Evolutionary conservation across 176 grass and related monocot species (phyloP).

Genomic region (Chloris gayana): DNA sequence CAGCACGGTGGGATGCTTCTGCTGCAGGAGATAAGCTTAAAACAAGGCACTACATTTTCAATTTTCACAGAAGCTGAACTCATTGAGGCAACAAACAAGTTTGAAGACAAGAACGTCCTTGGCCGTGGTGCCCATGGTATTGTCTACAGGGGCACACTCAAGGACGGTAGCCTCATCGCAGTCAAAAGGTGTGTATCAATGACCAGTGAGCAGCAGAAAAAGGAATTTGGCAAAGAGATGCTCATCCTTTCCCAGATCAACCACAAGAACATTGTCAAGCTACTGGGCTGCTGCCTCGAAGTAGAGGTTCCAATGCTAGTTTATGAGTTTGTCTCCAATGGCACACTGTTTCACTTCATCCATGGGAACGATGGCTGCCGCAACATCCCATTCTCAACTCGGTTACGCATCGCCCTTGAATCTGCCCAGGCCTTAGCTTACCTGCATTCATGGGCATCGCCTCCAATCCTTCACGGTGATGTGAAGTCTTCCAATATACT

Average conservation of each 20-base stretch:
- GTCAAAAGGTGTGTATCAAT: slow-evolving; percentile 41
- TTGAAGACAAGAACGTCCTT: slow-evolving; percentile 34
- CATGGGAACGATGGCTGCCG: background rate
- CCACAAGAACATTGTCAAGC: slow-evolving; percentile 42
- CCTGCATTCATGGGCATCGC: slow-evolving; percentile 39
- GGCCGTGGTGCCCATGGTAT: slow-evolving; percentile 20
- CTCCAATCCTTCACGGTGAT: slow-evolving; percentile 46
- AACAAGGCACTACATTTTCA: slow-evolving; percentile 19
- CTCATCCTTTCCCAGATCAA: slow-evolving; percentile 42
- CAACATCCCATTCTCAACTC: background rate
- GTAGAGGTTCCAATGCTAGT: slow-evolving; percentile 50
- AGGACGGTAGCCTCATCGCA: background rate
- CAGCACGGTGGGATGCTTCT: slow-evolving; percentile 40
- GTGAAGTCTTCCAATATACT: slow-evolving; percentile 50
- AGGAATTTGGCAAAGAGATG: slow-evolving; percentile 45
- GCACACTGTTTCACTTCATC: slow-evolving; percentile 43
- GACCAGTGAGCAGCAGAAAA: slow-evolving; percentile 17
- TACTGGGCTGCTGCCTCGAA: slow-evolving; percentile 46
- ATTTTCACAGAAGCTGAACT: slow-evolving; percentile 42
- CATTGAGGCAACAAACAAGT: slow-evolving; percentile 40
- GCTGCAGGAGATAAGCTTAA: slow-evolving; percentile 28
- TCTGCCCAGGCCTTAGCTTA: slow-evolving; percentile 44
- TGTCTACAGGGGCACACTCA: slow-evolving; percentile 38
- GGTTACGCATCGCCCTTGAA: slow-evolving; percentile 39
- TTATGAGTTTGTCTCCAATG: slow-evolving; percentile 45